These are phyloP conservation scores for Pleurozium schreberi DNA, from an alignment of 225 moss, liverwort and hornwort genomes.

Conservation along the genomic window DNA sequence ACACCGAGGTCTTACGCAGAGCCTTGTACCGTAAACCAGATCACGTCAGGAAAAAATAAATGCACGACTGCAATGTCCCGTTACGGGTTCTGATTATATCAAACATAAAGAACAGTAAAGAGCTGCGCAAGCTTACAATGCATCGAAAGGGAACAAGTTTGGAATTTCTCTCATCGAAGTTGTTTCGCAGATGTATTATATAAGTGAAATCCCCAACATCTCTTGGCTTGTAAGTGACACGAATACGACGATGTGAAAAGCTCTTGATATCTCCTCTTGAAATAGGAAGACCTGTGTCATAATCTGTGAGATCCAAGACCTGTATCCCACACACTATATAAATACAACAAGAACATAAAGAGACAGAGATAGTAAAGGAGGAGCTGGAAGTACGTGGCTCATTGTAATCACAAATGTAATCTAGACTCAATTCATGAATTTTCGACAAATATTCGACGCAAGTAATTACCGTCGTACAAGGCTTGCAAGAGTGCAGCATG, in stretches of 20 bases:
- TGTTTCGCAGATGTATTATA: constrained; percentile 69
- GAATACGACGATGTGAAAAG: constrained; percentile 84
- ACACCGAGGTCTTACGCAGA: constrained; percentile 29
- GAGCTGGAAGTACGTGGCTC: background rate
- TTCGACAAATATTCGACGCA: background rate
- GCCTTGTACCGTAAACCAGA: background rate
- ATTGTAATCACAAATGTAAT: background rate
- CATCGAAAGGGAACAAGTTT: constrained; percentile 79
- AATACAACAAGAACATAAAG: background rate
- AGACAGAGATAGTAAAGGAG: background rate
- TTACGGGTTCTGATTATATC: background rate
- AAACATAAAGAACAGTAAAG: background rate
- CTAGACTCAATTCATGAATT: background rate
- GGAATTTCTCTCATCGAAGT: constrained; percentile 69
- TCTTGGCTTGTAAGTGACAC: constrained; percentile 90
- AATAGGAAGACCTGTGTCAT: constrained; percentile 71
- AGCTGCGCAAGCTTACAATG: constrained; percentile 48
- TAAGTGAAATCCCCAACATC: constrained; percentile 84
- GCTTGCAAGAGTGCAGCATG: background rate
- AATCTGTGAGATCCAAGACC: constrained; percentile 82
- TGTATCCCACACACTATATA: constrained; percentile 17
- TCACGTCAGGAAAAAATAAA: background rate
- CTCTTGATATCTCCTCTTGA: constrained; percentile 69
- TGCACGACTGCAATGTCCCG: background rate
- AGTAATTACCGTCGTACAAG: background rate